phyloP scores from a whole-genome alignment of 2,329 filamentous ascomycete genomes.

The Sclerotinia borealis region DNA sequence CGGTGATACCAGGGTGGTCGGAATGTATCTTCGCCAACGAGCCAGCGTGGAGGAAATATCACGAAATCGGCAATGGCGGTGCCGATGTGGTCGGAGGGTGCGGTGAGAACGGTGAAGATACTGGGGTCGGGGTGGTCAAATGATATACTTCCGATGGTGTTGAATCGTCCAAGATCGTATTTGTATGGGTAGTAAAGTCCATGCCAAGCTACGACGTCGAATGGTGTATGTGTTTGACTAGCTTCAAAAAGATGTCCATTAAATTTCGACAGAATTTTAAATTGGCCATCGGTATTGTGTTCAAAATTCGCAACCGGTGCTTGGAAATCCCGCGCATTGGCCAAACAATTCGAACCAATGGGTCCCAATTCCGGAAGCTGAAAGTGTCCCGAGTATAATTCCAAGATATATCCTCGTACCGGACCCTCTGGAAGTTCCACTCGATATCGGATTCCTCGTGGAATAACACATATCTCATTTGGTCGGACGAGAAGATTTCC shows the following conservation, averaged over 20 bases:
- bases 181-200: slow-evolving; percentile 77
- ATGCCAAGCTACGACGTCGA: slow-evolving; percentile 76
- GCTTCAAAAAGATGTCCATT: slow-evolving; percentile 61
- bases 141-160: slow-evolving; percentile 64
- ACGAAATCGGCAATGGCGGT: slow-evolving; percentile 59
- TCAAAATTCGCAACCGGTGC: slow-evolving; percentile 63
- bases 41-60: slow-evolving; percentile 59
- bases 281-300: slow-evolving; percentile 42
- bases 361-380: slow-evolving; percentile 65
- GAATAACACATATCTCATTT: slow-evolving; percentile 72
- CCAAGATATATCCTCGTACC: slow-evolving; percentile 67
- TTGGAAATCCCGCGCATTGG: slow-evolving; percentile 71
- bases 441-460: slow-evolving; percentile 67
- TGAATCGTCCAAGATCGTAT: slow-evolving; percentile 74
- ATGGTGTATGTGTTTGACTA: slow-evolving; percentile 63
- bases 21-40: slow-evolving; percentile 55
- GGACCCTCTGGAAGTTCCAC: slow-evolving; percentile 58
- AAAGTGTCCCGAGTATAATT: slow-evolving; percentile 69
- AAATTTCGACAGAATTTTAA: slow-evolving; percentile 58
- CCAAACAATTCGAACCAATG: slow-evolving; percentile 68
- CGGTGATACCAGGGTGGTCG: slow-evolving; percentile 59
- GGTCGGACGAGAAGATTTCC: slow-evolving; percentile 69
- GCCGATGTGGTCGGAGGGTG: slow-evolving; percentile 47
- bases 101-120: slow-evolving; percentile 65
- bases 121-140: slow-evolving; percentile 74